A percentile compares a stretch with the other conserved stretches of the same genome.
Conservation (phyloP, 495 filamentous ascomycete species). For the Penicillium diatomitis region DNA sequence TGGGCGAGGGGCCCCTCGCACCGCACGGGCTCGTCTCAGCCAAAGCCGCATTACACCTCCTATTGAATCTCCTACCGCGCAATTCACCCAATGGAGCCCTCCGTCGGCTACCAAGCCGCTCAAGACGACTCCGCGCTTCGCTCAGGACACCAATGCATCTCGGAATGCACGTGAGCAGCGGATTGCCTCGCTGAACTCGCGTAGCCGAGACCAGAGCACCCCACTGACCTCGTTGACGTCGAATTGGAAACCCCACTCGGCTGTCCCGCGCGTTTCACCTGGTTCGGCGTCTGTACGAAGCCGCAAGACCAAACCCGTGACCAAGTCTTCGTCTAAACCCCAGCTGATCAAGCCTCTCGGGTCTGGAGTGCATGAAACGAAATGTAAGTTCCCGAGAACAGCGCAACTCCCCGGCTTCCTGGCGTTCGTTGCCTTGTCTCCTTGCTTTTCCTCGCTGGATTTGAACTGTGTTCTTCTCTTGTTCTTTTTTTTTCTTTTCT, state of each 20-base stretch:
- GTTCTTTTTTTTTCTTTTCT: neutral
- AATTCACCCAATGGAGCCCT: constrained; percentile 42
- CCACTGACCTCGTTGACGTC: constrained; percentile 57
- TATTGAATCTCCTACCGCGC: constrained; percentile 35
- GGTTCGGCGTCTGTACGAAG: constrained; percentile 33
- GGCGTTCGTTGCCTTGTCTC: neutral
- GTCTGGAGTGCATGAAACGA: constrained; percentile 48
- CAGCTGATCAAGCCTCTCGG: constrained; percentile 65
- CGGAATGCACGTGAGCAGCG: constrained; percentile 84
- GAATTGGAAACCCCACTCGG: constrained; percentile 72
- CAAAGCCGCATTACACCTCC: constrained; percentile 37
- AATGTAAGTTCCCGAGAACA: constrained; percentile 44
- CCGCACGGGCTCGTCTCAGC: constrained; percentile 51
- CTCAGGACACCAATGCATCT: constrained; percentile 83
- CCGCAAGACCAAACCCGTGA: constrained; percentile 46
- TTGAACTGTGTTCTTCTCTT: neutral
- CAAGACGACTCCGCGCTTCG: constrained; percentile 68
- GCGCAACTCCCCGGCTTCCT: neutral
- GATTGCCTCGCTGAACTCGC: constrained; percentile 44
- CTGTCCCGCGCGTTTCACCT: constrained; percentile 45
- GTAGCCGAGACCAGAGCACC: constrained; percentile 34
- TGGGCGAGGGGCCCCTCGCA: constrained; percentile 58
- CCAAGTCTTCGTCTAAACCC: constrained; percentile 50
- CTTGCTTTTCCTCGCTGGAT: neutral
- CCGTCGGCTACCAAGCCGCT: constrained; percentile 34